Conservation (phyloP, 129 eudicot species). For the Flaveria trinervia region DNA sequence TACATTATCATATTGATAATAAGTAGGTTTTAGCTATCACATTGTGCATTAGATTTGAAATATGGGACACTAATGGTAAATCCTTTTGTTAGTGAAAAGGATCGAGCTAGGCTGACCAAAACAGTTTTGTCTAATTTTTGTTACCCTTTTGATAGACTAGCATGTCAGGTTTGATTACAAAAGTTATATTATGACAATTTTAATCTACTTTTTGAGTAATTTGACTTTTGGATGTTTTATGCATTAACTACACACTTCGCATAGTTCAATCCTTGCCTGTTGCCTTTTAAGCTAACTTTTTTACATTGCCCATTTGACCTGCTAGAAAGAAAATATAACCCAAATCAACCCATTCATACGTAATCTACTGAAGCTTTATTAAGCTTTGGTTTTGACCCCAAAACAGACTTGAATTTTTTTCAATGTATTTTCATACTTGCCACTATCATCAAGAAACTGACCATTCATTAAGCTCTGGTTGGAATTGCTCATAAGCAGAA, state of each 20-base stretch:
- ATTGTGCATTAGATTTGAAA: neutral
- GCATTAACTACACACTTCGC: neutral
- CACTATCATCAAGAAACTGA: neutral
- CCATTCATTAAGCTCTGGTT: neutral
- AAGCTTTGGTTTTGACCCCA: constrained; percentile 51
- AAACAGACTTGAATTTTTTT: constrained; percentile 10
- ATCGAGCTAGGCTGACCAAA: neutral
- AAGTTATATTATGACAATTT: neutral
- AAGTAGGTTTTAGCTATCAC: neutral
- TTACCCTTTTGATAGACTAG: neutral
- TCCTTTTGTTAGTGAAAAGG: neutral
- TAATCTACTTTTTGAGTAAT: neutral
- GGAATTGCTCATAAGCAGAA: neutral
- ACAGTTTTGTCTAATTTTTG: neutral
- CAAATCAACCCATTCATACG: no score
- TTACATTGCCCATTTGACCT: neutral
- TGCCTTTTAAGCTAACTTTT: neutral
- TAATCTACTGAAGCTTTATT: constrained; percentile 59
- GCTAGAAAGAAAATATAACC: neutral
- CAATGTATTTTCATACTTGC: constrained; percentile 9
- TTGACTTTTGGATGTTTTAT: neutral
- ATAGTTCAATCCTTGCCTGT: neutral
- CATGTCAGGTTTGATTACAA: neutral
- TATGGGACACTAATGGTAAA: neutral
- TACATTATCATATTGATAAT: neutral